Evolutionary conservation across 140 eudicot species (phyloP), one percentile per base, ranked within the genome.

Genomic region (Senecio squalidus): DNA sequence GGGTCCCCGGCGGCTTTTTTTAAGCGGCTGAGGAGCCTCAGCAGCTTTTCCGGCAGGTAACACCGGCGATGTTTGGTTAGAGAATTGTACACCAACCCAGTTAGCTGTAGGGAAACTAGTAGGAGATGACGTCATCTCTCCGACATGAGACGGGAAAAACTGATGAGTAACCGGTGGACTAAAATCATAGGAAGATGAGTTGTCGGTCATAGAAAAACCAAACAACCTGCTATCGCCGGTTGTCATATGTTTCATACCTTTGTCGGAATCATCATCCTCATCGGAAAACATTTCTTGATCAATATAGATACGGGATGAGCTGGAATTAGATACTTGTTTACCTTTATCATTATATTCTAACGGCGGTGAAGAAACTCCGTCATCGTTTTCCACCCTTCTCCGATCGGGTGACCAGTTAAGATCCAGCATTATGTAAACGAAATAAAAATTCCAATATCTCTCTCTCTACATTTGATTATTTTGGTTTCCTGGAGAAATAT

Each of bases 1-100:
- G 14, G 98, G 98, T 3, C 98, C 98, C 6, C 98, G 95, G 30
- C 98, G 92, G 84, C 95, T 87, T 70, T 92, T 92, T 72, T 84
- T 92, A 2, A 70, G 47, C 8, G 93, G 93, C 75, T 76, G 95
- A 6, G 94, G 82, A 29, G 55, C 62, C 4, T 74, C 88, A 14
- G 60, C 21, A 15, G 33, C 40, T 30, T 70, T 78, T 1, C 72
- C 85, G 47, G 41, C 49, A 16, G 11, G 46, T 50, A 52, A 21
- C 13, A 14, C 23, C 18, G 25, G 34, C 57, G 51, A n/a, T n/a
- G 65, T 15, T 15, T 54, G 76, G 39, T 78, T 85, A 55, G 82
- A 64, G 49, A 91, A 91, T 62, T 74, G 75, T 4, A 80, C 86
- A 22, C 93, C 97, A 14, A 78, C 84, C 97, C 97, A 89, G 74